Base-by-base conservation (phyloP, 805 yeast genomes). In the Phaffomyces antillensis region DNA sequence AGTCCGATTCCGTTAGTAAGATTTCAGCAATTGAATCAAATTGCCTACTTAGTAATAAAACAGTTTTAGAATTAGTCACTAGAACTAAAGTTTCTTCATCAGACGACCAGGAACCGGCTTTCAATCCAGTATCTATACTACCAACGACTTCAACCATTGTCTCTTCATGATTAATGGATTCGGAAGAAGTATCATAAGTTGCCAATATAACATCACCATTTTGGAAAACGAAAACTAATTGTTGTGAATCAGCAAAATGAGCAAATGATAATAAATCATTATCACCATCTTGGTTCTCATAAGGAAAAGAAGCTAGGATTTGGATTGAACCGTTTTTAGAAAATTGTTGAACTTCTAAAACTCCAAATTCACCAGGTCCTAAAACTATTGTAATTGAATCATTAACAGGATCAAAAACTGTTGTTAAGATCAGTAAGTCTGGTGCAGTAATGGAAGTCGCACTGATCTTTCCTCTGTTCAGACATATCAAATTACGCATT, bases 1-100 rank as follows among this genome's bases (percentile, higher is more conserved):
- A 70, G 60, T 93, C 99, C 9, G 72, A 74, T 0, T 55, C 61
- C 4, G 63, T 49, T 23, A 73, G 63, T 28, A 65, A 62, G 45
- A 71, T 72, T 57, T 91, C 97, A 11, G 77, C 67, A 23, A 91
- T 72, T 2, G 90, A 86, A 52, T 91, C 97, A 51, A 89, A 85
- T 37, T 75, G 67, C 51, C 95, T 74, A 34, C 90, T 83, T 43
- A 93, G 70, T 20, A 90, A 56, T 0, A 87, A 65, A 10, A 87
- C 63, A 42, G 78, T 82, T 43, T 71, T 66, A 39, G 79, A 84
- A 11, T 56, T 64, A 0, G 96, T 84, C 15, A 83, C 73, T 17
- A 93, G 52, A 2, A 82, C 79, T 42, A 91, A 66, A 0, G 89
- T 76, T 62, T 93, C 98, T 56, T 90, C 96, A 60, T 93, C 97